Percentiles rank a stretch among this genome's conserved stretches.
These are phyloP conservation scores for Ceratocystis colombiana DNA, from an alignment of 2,329 filamentous ascomycete species.

Conservation along the genomic window DNA sequence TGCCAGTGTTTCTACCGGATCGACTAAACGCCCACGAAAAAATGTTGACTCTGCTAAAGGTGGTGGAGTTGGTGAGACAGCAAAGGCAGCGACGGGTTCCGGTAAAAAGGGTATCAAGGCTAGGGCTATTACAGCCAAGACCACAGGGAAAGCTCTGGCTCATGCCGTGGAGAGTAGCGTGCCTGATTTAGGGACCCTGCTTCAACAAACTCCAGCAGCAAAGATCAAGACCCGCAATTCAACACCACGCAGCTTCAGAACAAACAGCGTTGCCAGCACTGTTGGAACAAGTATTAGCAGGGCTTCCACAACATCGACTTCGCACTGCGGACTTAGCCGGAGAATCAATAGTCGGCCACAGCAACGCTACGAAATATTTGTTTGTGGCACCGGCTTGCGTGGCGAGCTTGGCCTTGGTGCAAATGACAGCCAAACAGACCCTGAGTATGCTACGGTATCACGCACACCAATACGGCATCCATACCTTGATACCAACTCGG, in stretches of 20 bases:
- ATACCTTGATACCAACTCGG: constrained; percentile 41
- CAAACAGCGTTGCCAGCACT: neutral
- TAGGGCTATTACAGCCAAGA: neutral
- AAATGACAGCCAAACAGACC: neutral
- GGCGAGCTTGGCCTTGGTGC: constrained; percentile 49
- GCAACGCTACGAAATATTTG: constrained; percentile 48
- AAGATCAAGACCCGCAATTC: neutral
- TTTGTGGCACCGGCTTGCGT: constrained; percentile 51
- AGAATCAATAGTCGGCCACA: constrained; percentile 33
- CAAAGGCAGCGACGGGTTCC: neutral
- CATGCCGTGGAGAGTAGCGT: neutral
- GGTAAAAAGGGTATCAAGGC: neutral
- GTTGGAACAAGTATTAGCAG: neutral
- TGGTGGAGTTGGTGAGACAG: neutral
- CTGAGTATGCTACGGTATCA: constrained; percentile 29
- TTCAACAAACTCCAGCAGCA: neutral
- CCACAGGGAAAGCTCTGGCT: neutral
- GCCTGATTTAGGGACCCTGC: neutral
- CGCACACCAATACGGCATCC: constrained; percentile 39
- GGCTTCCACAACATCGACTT: neutral
- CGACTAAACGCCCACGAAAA: neutral
- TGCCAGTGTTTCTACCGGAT: neutral
- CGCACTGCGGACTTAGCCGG: neutral
- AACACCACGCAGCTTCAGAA: neutral
- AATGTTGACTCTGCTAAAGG: neutral